A percentile compares a stretch with the other conserved stretches of the same genome.
phyloP scores from a whole-genome alignment of 768 basidiomycete species.

The Podaxis sp. region DNA sequence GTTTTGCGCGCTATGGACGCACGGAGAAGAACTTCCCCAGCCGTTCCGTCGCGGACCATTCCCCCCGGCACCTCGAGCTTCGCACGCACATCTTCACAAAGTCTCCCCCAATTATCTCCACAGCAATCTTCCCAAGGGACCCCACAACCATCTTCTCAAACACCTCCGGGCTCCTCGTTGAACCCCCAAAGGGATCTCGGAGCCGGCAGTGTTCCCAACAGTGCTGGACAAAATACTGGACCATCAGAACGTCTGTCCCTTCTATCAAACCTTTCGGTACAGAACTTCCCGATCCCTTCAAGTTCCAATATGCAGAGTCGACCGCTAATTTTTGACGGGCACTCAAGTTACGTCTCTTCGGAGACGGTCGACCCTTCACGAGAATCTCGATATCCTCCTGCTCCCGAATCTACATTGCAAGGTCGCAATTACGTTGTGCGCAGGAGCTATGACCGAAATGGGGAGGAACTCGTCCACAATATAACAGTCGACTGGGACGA shows the following conservation, averaged over 20 bases:
- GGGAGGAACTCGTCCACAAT: constrained; percentile 39
- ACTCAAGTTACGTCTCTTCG: constrained; percentile 30
- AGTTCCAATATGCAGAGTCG: constrained; percentile 27
- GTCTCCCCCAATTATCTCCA: constrained; percentile 3
- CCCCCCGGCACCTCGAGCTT: neutral
- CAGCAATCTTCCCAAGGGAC: constrained; percentile 9
- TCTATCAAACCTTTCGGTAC: constrained; percentile 41
- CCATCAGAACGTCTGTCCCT: constrained; percentile 36
- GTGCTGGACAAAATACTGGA: constrained; percentile 15
- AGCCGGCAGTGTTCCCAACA: neutral
- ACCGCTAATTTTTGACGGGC: constrained; percentile 42
- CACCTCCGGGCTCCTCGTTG: constrained; percentile 2
- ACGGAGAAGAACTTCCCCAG: constrained; percentile 1
- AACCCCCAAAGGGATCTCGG: constrained; percentile 8
- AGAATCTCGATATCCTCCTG: constrained; percentile 12
- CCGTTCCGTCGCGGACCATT: neutral
- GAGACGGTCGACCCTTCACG: constrained; percentile 11
- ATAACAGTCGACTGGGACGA: constrained; percentile 41
- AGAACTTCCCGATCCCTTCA: constrained; percentile 37
- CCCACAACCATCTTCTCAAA: constrained; percentile 5
- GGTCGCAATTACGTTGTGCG: constrained; percentile 36
- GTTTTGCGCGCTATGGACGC: neutral
- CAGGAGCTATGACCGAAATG: constrained; percentile 33
- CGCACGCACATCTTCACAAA: constrained; percentile 12
- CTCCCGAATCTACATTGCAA: constrained; percentile 17